Evolutionary conservation across 306 rosid genomes (phyloP).

Genomic region (Luffa aegyptiaca): DNA sequence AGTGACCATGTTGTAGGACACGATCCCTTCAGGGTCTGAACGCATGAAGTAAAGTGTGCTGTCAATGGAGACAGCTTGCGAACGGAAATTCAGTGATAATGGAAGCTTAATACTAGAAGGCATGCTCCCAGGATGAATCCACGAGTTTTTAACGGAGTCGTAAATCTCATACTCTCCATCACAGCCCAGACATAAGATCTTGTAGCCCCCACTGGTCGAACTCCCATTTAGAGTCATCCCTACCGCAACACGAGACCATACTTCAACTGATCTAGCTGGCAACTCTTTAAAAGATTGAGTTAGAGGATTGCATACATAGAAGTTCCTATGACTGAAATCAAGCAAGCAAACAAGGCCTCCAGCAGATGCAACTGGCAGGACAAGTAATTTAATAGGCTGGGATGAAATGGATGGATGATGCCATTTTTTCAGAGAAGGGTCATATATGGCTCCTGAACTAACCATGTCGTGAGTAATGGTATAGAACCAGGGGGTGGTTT

Average conservation of each 20-base stretch:
- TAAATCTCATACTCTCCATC: conserved; percentile 80
- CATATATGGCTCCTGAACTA: conserved; percentile 76
- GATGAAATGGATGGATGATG: conserved; percentile 55
- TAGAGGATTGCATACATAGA: conserved; percentile 83
- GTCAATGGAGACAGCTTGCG: conserved; percentile 50
- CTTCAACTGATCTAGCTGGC: conserved; percentile 68
- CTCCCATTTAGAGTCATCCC: conserved; percentile 65
- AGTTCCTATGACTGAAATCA: conserved; percentile 55
- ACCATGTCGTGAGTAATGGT: conserved; percentile 58
- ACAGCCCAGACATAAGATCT: conserved; percentile 67
- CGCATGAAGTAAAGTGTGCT: conserved; percentile 71
- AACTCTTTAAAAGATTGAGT: conserved; percentile 77
- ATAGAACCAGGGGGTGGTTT: conserved; percentile 73
- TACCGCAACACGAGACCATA: conserved; percentile 62
- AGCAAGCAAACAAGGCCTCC: conserved; percentile 88
- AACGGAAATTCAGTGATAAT: conserved; percentile 39
- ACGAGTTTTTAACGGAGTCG: conserved; percentile 57
- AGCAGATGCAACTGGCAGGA: conserved; percentile 82
- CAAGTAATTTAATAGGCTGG: conserved; percentile 38
- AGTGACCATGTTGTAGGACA: conserved; percentile 50
- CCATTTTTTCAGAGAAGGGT: conserved; percentile 86
- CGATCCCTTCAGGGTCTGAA: conserved; percentile 66
- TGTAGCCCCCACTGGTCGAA: conserved; percentile 50
- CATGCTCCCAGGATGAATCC: conserved; percentile 56
- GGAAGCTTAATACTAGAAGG: conserved; percentile 52